Conservation (phyloP, 345 rosid genomes). For the Nasturtium officinale region DNA sequence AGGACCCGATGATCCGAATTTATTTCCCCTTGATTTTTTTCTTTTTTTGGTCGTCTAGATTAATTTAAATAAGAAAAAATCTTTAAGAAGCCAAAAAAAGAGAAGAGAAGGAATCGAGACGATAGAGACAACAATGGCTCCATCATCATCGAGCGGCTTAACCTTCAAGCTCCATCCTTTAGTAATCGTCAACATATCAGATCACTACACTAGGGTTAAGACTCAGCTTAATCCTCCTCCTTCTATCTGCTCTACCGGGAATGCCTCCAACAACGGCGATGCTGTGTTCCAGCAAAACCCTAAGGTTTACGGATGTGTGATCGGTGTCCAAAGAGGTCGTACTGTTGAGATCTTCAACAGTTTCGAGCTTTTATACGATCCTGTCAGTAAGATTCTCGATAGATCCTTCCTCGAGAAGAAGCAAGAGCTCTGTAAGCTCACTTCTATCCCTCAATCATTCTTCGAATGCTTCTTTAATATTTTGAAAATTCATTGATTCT, state of each 20-base stretch:
- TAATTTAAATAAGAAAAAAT: not conserved
- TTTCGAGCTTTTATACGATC: constrained; percentile 88
- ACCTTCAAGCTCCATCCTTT: constrained; percentile 97
- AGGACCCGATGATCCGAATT: constrained; percentile 1
- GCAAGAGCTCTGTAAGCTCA: constrained; percentile 84
- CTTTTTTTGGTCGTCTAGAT: not conserved
- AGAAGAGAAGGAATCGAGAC: not conserved
- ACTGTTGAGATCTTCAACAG: constrained; percentile 97
- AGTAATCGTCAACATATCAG: constrained; percentile 89
- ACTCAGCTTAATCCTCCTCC: constrained; percentile 69
- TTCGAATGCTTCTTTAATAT: no score
- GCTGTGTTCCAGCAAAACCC: constrained; percentile 43
- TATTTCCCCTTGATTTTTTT: not conserved
- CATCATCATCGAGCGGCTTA: constrained; percentile 90
- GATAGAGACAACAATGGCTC: constrained; percentile 59
- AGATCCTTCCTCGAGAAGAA: constrained; percentile 92
- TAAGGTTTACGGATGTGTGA: constrained; percentile 91
- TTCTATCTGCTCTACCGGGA: constrained; percentile 35
- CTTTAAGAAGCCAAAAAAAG: not conserved
- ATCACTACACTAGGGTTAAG: constrained; percentile 89
- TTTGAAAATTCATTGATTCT: no score
- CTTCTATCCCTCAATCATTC: no score
- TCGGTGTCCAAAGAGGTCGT: constrained; percentile 90
- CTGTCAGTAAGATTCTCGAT: constrained; percentile 65
- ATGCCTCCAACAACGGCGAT: constrained; percentile 45